Percentiles rank a stretch among this genome's conserved stretches.
These are phyloP conservation scores for Lepidium campestre DNA, from an alignment of 441 rosid species.

Conservation along the genomic window DNA sequence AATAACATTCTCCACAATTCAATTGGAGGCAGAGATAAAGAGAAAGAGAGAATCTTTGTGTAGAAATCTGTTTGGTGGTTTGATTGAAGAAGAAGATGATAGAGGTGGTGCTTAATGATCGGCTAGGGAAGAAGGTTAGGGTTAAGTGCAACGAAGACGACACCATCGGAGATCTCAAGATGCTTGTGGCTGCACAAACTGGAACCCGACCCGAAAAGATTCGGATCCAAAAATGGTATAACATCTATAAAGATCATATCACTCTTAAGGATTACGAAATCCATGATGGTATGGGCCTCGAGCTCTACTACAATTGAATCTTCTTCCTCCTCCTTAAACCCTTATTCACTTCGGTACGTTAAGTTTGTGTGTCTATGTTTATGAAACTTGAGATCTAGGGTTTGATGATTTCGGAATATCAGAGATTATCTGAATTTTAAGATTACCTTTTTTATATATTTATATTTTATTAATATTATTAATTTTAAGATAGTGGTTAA, in stretches of 20 bases:
- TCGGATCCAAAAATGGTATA: constrained; percentile 84
- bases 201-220: constrained; percentile 75
- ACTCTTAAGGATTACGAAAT: constrained; percentile 67
- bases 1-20: neutral
- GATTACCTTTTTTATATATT: too few relatives aligned
- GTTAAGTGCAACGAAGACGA: constrained; percentile 89
- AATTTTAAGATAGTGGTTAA: too few relatives aligned
- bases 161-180: constrained; percentile 87
- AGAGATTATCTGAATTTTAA: too few relatives aligned
- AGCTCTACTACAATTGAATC: constrained; percentile 50
- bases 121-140: constrained; percentile 77
- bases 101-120: constrained; percentile 76
- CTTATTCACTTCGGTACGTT: too few relatives aligned
- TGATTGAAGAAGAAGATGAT: constrained; percentile 54
- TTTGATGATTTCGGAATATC: too few relatives aligned
- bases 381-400: too few relatives aligned
- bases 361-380: too few relatives aligned
- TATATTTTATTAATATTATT: too few relatives aligned
- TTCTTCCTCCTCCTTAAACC: neutral
- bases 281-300: constrained; percentile 69
- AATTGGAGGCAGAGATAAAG: neutral
- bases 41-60: too few relatives aligned
- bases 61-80: too few relatives aligned
- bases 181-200: constrained; percentile 79
- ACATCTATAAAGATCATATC: constrained; percentile 60